Evolutionary conservation across 352 stramenopile species (phyloP), one percentile per base, ranked within the genome.

Genomic region (Phytopythium kandeliae): DNA sequence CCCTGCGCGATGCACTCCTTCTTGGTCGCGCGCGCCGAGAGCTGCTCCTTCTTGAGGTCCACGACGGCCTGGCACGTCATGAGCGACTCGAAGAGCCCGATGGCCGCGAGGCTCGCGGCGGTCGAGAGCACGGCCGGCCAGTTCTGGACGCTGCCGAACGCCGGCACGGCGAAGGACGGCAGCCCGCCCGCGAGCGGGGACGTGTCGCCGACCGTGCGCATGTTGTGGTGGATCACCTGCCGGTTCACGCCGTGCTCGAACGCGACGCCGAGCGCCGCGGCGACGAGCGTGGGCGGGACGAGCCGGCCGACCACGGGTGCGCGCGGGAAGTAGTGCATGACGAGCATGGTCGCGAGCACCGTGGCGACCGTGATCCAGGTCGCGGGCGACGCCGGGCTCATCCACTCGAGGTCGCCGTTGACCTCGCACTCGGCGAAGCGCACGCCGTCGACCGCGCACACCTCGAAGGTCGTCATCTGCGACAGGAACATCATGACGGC

Each of bases 401-500:
- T 86, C 81, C 81, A 96, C 53, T 78, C 52, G 21, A 92, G 65
- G 21, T 89, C 44, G 35, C 74, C 70, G 12, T 74, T 59, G 33
- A 78, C 62, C 38, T 89, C 77, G 57, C 86, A 96, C 49, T 89
- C 71, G 21, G 82, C 76, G 59, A 96, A 96, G 33, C 62, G 56
- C 49, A 78, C 63, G 2, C 70, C 55, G 21, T 79, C 49, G 31
- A 69, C 62, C 25, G 62, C 70, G 55, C 87, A 96, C 25, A 79
- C 69, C 54, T 94, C 60, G 55, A 98, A 97, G 38, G 94, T 95
- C 9, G 78, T 86, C 48, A 97, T 85, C 64, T 98, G 95, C 25
- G 93, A 95, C 30, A 96, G 70, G 33, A 96, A 88, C 82, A 98
- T 97, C 58, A 98, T 95, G 26, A 98, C 57, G 3, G 91, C 82